Conservation (phyloP, 2,329 filamentous ascomycete genomes). For the Fusarium stilboides region DNA sequence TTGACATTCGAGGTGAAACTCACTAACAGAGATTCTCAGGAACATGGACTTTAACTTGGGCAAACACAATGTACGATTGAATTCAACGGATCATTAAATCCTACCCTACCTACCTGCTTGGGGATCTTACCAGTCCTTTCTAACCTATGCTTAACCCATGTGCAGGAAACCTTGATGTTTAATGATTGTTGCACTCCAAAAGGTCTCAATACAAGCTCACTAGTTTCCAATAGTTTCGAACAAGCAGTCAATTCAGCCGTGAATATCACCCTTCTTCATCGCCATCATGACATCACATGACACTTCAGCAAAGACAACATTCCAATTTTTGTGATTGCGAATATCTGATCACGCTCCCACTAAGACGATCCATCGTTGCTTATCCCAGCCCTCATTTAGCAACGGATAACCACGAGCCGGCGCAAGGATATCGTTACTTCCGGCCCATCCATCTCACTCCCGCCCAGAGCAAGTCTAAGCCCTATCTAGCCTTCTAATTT, state of each 20-base stretch:
- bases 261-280: background rate
- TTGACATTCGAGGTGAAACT: background rate
- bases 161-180: background rate
- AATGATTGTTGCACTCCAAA: background rate
- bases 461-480: conserved; percentile 22
- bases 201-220: background rate
- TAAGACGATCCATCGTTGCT: background rate
- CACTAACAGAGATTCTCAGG: background rate
- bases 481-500: conserved; percentile 12
- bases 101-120: background rate
- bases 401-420: conserved; percentile 15
- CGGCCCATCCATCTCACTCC: background rate
- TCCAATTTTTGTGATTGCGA: background rate
- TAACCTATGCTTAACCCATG: background rate
- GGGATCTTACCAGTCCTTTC: background rate
- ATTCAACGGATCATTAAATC: background rate
- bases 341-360: background rate
- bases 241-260: background rate
- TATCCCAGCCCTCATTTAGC: conserved; percentile 18
- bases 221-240: background rate
- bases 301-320: background rate
- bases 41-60: background rate
- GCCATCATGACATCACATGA: background rate
- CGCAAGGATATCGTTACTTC: conserved; percentile 1
- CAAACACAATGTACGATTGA: background rate